A percentile compares a stretch with the other conserved stretches of the same genome.
Conservation (phyloP, 2,329 filamentous ascomycete species). For the Venturia asperata region DNA sequence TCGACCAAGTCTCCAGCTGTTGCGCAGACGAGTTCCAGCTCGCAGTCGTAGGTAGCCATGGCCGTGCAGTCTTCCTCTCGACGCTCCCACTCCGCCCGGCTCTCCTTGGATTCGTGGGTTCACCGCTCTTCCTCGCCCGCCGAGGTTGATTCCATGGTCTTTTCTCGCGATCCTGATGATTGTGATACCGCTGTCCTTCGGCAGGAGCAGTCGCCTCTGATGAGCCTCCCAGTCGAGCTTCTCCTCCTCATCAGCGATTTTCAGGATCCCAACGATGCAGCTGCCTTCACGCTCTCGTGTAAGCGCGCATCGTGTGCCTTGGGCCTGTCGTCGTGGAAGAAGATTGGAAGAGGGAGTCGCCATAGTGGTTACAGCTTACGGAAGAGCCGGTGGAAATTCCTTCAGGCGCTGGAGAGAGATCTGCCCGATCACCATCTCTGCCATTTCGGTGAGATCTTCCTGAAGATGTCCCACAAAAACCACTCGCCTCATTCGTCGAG, state of each 20-base stretch:
- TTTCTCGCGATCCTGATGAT: not conserved
- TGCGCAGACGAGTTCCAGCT: not conserved
- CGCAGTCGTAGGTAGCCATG: not conserved
- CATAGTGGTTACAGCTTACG: not conserved
- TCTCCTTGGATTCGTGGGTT: not conserved
- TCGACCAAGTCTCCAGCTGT: no score
- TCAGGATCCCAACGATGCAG: not conserved
- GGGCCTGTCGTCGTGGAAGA: constrained; percentile 5
- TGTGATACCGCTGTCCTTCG: not conserved
- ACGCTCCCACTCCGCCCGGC: not conserved
- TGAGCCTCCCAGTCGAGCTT: constrained; percentile 10
- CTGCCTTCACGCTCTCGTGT: constrained; percentile 3
- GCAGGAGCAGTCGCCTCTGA: not conserved
- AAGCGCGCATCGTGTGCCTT: constrained; percentile 12
- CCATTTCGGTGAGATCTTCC: not conserved
- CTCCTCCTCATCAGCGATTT: not conserved
- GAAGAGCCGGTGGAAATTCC: not conserved
- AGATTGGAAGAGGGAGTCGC: constrained; percentile 8
- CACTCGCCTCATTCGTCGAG: not conserved
- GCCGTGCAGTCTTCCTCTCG: not conserved
- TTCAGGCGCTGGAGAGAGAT: not conserved
- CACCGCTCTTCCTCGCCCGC: not conserved
- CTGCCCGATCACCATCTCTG: constrained; percentile 7
- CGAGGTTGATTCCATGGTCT: constrained; percentile 10
- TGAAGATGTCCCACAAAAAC: not conserved